Evolutionary conservation across 768 basidiomycete genomes (phyloP).

Genomic region (Inosperma sp.): DNA sequence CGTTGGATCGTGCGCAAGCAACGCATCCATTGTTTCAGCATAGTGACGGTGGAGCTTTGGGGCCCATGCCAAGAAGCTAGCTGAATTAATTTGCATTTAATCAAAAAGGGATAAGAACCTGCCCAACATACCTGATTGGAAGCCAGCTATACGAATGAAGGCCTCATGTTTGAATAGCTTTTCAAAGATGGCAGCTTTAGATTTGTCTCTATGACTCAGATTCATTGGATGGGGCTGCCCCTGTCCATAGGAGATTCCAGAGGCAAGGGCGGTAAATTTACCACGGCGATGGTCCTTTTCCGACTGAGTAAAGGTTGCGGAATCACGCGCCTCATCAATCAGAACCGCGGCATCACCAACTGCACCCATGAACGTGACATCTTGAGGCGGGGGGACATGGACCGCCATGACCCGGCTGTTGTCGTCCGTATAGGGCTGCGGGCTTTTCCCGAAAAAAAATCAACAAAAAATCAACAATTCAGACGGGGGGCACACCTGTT

Average conservation of each 20-base stretch:
- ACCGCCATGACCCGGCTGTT: not conserved
- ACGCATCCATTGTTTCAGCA: not conserved
- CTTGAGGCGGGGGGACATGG: not conserved
- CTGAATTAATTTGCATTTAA: not conserved
- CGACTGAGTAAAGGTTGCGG: not conserved
- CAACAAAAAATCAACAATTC: not conserved
- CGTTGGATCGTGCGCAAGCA: not conserved
- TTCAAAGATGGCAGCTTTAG: not conserved
- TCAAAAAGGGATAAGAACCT: not conserved
- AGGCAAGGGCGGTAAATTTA: not conserved
- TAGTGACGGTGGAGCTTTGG: not conserved
- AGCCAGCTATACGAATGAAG: not conserved
- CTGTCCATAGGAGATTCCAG: not conserved
- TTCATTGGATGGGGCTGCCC: not conserved
- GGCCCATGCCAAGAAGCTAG: not conserved
- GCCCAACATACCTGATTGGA: not conserved
- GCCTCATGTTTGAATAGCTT: not conserved
- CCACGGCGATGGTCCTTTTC: not conserved
- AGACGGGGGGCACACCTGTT: not conserved
- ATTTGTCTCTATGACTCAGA: not conserved
- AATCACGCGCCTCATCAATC: not conserved
- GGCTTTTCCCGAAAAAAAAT: not conserved
- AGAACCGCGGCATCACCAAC: not conserved
- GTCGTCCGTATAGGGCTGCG: not conserved
- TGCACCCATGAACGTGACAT: not conserved